A percentile compares a stretch with the other conserved stretches of the same genome.
phyloP scores from a whole-genome alignment of 768 basidiomycete genomes.

The Dentipellis sp. region DNA sequence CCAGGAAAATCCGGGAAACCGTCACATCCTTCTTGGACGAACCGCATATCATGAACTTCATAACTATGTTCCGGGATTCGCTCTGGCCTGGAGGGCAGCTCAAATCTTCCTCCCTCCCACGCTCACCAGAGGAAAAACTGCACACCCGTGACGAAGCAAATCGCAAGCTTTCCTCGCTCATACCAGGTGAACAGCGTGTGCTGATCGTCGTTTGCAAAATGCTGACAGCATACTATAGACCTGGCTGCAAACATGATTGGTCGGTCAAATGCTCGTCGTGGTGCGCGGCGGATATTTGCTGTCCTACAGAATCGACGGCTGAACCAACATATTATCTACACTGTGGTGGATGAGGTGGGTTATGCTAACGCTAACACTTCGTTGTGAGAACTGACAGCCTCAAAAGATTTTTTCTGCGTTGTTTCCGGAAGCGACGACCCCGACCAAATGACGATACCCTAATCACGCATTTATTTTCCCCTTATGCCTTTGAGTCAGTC shows the following conservation, averaged over 20 bases:
- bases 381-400: neutral
- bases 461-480: too few species aligned
- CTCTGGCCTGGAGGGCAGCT: slow-evolving; percentile 85
- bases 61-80: slow-evolving; percentile 59
- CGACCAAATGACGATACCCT: too few species aligned
- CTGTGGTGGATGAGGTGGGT: slow-evolving; percentile 80
- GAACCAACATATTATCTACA: slow-evolving; percentile 88
- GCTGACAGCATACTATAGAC: slow-evolving; percentile 36
- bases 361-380: neutral
- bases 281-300: slow-evolving; percentile 86
- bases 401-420: slow-evolving; percentile 46
- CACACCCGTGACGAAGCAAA: slow-evolving; percentile 82
- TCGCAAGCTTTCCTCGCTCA: slow-evolving; percentile 79
- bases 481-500: too few species aligned
- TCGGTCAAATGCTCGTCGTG: slow-evolving; percentile 88
- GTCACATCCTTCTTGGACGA: slow-evolving; percentile 58
- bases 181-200: slow-evolving; percentile 58
- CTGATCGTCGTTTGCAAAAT: neutral
- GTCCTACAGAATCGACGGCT: slow-evolving; percentile 91
- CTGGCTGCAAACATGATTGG: slow-evolving; percentile 97
- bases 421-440: slow-evolving; percentile 40
- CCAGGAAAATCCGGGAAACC: slow-evolving; percentile 82
- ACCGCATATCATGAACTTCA: slow-evolving; percentile 54
- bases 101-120: slow-evolving; percentile 47
- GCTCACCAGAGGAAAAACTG: slow-evolving; percentile 73